phyloP scores from a whole-genome alignment of 1,284 basidiomycete species.

The Coniferiporia weirii region DNA sequence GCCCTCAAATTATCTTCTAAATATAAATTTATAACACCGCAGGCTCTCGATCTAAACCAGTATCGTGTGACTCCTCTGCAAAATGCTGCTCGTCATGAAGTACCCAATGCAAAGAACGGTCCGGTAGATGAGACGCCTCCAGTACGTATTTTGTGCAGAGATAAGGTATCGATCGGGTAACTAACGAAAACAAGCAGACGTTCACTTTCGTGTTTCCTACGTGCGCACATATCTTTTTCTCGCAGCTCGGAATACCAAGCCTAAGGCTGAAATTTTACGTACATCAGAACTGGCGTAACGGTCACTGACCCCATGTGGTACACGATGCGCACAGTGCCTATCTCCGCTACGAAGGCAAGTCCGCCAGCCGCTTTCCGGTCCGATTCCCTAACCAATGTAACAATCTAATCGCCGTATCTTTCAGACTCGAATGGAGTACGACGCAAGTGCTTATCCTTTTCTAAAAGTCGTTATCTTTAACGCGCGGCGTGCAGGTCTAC shows the following conservation, averaged over 20 bases:
- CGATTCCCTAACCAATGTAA: not conserved
- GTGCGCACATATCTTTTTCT: slow-evolving; percentile 3
- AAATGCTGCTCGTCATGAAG: slow-evolving; percentile 22
- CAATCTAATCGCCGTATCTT: not conserved
- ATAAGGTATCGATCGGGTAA: not conserved
- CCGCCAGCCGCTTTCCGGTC: not conserved
- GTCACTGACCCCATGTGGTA: slow-evolving; percentile 24
- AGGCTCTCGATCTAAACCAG: slow-evolving; percentile 23
- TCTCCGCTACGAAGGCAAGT: slow-evolving; percentile 21
- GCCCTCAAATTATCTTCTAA: not conserved
- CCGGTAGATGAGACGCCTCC: slow-evolving; percentile 5
- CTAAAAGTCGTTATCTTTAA: not conserved
- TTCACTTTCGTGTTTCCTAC: slow-evolving; percentile 24
- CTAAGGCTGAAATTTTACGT: not conserved
- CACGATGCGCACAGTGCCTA: slow-evolving; percentile 22
- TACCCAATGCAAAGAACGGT: slow-evolving; percentile 12
- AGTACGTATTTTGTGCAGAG: slow-evolving; percentile 9
- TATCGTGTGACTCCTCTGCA: slow-evolving; percentile 23
- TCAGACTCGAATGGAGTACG: slow-evolving; percentile 25
- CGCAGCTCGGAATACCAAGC: not conserved
- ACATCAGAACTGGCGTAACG: slow-evolving; percentile 13
- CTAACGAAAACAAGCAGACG: slow-evolving; percentile 7
- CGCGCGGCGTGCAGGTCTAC: slow-evolving; percentile 16
- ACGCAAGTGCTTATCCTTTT: slow-evolving; percentile 7
- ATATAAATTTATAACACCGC: not conserved